Evolutionary conservation across 192 early-diverging fungal species (phyloP).

Genomic region (Globomyces pollinis-pini): DNA sequence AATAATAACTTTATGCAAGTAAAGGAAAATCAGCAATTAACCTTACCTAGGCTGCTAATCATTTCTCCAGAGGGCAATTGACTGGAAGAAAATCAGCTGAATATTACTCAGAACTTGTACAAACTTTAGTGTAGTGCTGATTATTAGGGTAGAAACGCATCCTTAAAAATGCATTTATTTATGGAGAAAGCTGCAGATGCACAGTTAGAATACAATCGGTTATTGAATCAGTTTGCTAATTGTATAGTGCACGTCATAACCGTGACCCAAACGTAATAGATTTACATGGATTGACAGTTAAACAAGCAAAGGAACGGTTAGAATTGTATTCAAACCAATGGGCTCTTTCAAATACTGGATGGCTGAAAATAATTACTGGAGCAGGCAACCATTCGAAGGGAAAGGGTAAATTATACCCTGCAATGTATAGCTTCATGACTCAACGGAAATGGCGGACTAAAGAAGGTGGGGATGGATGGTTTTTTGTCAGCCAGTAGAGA

Average conservation of each 20-base stretch:
- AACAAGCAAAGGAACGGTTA: neutral
- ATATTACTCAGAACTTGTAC: neutral
- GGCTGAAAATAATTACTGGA: constrained; percentile 6
- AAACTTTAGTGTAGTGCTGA: too few species aligned
- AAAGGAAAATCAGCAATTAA: neutral
- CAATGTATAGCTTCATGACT: neutral
- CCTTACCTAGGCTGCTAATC: neutral
- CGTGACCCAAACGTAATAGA: neutral
- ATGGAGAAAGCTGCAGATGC: neutral
- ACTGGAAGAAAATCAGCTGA: neutral
- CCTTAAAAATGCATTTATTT: too few species aligned
- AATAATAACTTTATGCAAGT: too few species aligned
- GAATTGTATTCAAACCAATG: too few species aligned
- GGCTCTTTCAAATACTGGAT: too few species aligned
- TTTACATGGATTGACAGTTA: neutral
- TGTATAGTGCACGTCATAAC: neutral
- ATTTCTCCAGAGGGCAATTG: neutral
- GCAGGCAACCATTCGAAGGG: constrained; percentile 3
- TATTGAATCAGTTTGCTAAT: neutral
- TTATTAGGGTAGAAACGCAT: too few species aligned
- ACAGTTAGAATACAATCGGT: neutral
- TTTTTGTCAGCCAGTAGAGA: constrained; percentile 3
- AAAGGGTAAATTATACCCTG: neutral
- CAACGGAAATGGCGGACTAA: neutral
- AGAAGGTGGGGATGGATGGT: constrained; percentile 6